phyloP scores from a whole-genome alignment of 1,139 yeast species.

The Suhomyces bolitotheri region DNA sequence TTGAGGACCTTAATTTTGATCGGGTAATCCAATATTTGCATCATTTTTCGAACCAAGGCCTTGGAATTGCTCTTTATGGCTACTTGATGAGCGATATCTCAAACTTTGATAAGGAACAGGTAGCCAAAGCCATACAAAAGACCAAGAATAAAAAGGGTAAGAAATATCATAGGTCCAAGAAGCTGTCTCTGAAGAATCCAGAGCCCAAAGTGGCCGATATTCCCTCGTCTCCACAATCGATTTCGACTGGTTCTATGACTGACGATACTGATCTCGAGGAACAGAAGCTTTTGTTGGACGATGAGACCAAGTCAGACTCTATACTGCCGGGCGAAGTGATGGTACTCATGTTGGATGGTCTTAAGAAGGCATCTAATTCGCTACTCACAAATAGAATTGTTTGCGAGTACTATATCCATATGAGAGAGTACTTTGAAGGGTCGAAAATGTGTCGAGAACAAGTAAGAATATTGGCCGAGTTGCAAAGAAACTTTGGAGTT shows the following conservation, averaged over 20 bases:
- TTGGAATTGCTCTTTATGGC: conserved; percentile 63
- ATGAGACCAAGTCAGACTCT: conserved; percentile 19
- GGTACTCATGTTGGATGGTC: conserved; percentile 56
- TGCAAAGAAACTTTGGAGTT: conserved; percentile 48
- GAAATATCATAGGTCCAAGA: conserved; percentile 1
- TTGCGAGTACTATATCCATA: conserved; percentile 58
- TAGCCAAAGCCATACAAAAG: conserved; percentile 16
- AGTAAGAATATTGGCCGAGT: conserved; percentile 52
- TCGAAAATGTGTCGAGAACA: conserved; percentile 64
- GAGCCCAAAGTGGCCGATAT: background rate
- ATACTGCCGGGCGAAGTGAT: conserved; percentile 56
- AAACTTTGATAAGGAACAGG: conserved; percentile 43
- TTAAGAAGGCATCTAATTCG: conserved; percentile 46
- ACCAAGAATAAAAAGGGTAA: conserved; percentile 6
- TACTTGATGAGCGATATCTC: conserved; percentile 68
- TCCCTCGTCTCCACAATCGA: background rate
- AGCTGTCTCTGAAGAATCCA: background rate
- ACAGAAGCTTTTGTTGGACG: conserved; percentile 12
- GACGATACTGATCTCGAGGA: conserved; percentile 7
- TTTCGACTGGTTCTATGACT: background rate
- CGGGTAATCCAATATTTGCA: conserved; percentile 51
- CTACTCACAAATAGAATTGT: conserved; percentile 66
- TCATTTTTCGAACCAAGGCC: conserved; percentile 59
- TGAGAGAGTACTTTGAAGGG: conserved; percentile 66
- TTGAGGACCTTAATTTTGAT: conserved; percentile 51